A percentile compares a stretch with the other conserved stretches of the same genome.
phyloP scores from a whole-genome alignment of 1,284 basidiomycete species.

The Cryptococcus sp. region DNA sequence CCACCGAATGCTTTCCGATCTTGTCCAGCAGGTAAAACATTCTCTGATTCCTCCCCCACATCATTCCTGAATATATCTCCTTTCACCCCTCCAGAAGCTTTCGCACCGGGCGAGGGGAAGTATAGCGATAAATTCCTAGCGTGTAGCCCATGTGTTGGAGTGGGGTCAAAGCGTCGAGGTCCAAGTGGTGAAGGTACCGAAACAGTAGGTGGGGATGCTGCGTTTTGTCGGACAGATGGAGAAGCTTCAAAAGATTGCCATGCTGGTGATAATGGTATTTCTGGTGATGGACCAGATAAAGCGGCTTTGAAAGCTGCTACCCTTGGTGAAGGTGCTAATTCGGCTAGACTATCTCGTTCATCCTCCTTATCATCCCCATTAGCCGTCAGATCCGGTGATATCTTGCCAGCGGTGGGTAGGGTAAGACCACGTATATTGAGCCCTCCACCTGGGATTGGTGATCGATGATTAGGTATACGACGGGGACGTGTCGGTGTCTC shows the following conservation, averaged over 20 bases:
- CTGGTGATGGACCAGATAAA: slow-evolving; percentile 7
- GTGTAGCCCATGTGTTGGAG: slow-evolving; percentile 56
- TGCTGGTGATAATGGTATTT: slow-evolving; percentile 21
- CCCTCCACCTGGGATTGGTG: background rate
- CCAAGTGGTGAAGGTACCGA: slow-evolving; percentile 9
- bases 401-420: background rate
- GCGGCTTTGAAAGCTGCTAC: slow-evolving; percentile 7
- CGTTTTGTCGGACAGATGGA: slow-evolving; percentile 1
- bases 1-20: slow-evolving; percentile 28
- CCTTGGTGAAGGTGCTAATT: slow-evolving; percentile 12
- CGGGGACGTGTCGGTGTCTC: background rate
- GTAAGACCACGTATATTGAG: slow-evolving; percentile 1
- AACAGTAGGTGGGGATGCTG: slow-evolving; percentile 6
- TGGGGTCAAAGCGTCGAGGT: slow-evolving; percentile 28
- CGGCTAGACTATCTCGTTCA: slow-evolving; percentile 8
- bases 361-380: slow-evolving; percentile 1
- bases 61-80: slow-evolving; percentile 56
- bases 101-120: slow-evolving; percentile 71
- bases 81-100: slow-evolving; percentile 49
- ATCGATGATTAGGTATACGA: background rate
- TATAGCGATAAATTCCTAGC: slow-evolving; percentile 85
- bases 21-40: slow-evolving; percentile 21
- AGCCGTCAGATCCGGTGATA: background rate
- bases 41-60: slow-evolving; percentile 1
- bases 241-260: slow-evolving; percentile 26